These are phyloP conservation scores for Cyclanthera cordifolia DNA, from an alignment of 306 rosid genomes.

Conservation along the genomic window DNA sequence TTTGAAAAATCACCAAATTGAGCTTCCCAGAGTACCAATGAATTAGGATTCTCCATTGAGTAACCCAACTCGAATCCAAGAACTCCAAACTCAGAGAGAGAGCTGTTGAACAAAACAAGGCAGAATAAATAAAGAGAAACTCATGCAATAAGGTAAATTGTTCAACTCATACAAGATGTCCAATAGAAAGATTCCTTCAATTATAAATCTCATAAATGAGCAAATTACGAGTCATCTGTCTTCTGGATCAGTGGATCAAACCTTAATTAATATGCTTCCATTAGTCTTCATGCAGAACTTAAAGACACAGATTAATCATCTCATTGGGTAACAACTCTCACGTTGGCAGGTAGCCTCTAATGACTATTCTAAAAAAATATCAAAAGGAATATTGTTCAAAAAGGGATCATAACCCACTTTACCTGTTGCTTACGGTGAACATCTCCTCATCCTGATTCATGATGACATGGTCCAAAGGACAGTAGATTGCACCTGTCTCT, in stretches of 20 bases:
- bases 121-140: conserved; percentile 10
- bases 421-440: conserved; percentile 99
- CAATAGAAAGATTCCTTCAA: neutral
- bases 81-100: conserved; percentile 92
- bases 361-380: neutral
- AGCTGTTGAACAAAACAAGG: conserved; percentile 38
- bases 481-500: conserved; percentile 65
- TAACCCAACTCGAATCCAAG: conserved; percentile 97
- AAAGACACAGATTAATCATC: neutral
- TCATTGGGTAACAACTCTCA: neutral
- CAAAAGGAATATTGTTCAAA: neutral
- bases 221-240: neutral
- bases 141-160: neutral
- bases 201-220: neutral
- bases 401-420: conserved; percentile 13
- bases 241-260: conserved; percentile 9
- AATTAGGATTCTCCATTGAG: conserved; percentile 93
- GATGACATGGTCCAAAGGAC: conserved; percentile 74
- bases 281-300: neutral
- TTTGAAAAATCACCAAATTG: conserved; percentile 97
- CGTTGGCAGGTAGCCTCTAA: neutral
- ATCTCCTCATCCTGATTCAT: conserved; percentile 82
- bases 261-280: neutral
- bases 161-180: neutral
- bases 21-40: conserved; percentile 96